Percentiles rank a stretch among this genome's conserved stretches.
These are phyloP conservation scores for Lycium barbarum DNA, from an alignment of 257 asterid species.

Conservation along the genomic window DNA sequence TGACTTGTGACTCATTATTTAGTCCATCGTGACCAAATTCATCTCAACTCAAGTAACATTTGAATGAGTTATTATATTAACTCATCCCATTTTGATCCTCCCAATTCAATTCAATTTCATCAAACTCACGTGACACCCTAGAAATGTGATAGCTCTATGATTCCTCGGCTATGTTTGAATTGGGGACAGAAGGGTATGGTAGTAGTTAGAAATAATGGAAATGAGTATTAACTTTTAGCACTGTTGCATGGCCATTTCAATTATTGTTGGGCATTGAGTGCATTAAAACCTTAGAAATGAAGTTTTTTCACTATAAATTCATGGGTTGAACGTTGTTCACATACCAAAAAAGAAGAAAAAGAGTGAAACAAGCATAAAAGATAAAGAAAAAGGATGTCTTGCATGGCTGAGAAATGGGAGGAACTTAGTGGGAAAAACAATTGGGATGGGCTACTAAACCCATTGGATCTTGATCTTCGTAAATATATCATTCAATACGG, in stretches of 20 bases:
- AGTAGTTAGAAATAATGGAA: not conserved
- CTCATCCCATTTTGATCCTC: not conserved
- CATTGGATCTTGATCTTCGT: not conserved
- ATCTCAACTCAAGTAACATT: not conserved
- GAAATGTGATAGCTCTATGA: not conserved
- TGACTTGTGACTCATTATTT: not conserved
- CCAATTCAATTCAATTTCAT: not conserved
- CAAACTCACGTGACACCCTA: not conserved
- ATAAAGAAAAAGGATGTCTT: not conserved
- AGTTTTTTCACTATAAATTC: slow-evolving; percentile 19
- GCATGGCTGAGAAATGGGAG: slow-evolving; percentile 18
- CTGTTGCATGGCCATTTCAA: not conserved
- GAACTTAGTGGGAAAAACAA: slow-evolving; percentile 9
- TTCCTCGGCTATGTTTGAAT: not conserved
- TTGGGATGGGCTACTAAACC: not conserved
- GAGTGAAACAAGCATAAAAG: not conserved
- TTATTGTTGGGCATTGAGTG: not conserved
- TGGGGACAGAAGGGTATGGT: not conserved
- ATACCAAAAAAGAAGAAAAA: not conserved
- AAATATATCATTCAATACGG: slow-evolving; percentile 22
- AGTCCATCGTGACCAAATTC: not conserved
- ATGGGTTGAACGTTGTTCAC: not conserved
- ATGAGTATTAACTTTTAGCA: not conserved
- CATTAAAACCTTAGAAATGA: not conserved
- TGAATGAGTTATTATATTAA: not conserved